Base-by-base conservation (phyloP, 2,329 filamentous ascomycete genomes). In the Incumbomyces lentus region DNA sequence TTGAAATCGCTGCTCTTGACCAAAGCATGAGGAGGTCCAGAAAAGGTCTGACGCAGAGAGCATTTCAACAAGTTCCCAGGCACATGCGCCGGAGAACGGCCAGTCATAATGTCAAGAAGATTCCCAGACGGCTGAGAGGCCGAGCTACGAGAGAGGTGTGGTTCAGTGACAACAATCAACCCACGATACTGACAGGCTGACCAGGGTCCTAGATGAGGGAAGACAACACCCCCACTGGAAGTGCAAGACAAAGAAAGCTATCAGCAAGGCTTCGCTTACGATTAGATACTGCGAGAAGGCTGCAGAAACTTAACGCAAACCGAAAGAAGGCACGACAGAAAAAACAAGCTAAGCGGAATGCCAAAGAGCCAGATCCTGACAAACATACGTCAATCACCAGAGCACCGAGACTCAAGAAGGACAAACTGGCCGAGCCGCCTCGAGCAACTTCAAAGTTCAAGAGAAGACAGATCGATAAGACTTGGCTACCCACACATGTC, bases 401-500 rank as follows among this genome's bases (percentile, higher is more conserved):
- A 32, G 50, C 68, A 34, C 79, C 82, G 1, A 86, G 84, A 63
- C 78, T 85, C 55, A 82, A 81, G 61, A 79, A 81, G 56, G 79
- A 86, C 57, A 71, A 68, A 44, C 73, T 89, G 42, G 84, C 86
- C 46, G 71, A 77, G n/a, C 75, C 79, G 4, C 69, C 70, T 4
- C 70, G 62, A 63, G 80, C 79, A 1, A 74, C 73, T 37, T 77
- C 75, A 17, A 89, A 82, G 58, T 96, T 87, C 61, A 80, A 82
- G 55, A 92, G 87, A 65, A 81, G 92, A 29, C 90, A 96, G 62
- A 69, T 82, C 38, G 75, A 85, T 63, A 96, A 96, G 70, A 88
- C 85, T 2, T 95, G 90, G 87, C 71, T 98, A 13, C 92, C 92
- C 0, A 96, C 92, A 6, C 92, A 98, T 63, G 68, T 93, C 53